Conservation (phyloP, 148 eudicot genomes). For the Polygonum maritimum region DNA sequence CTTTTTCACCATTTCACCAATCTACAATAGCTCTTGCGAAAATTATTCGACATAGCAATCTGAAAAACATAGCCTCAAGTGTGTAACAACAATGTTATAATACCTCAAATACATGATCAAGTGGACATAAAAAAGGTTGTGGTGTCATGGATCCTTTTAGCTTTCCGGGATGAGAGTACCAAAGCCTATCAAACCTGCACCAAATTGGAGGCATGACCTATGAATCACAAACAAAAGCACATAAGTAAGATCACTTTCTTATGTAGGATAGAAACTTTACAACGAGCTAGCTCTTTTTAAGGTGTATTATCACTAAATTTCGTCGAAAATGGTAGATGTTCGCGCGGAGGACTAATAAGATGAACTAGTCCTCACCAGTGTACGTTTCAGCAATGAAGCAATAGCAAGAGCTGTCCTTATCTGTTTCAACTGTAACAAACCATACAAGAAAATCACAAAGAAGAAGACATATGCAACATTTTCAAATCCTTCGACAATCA, state of each 20-base stretch:
- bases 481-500: neutral
- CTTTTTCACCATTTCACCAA: constrained; percentile 47
- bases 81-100: neutral
- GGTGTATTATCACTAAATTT: no score
- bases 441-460: constrained; percentile 14
- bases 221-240: constrained; percentile 29
- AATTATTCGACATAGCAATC: neutral
- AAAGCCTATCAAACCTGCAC: constrained; percentile 96
- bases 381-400: constrained; percentile 67
- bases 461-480: constrained; percentile 1
- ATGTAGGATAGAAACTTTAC: neutral
- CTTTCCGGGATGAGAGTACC: constrained; percentile 89
- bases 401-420: constrained; percentile 89
- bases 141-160: constrained; percentile 59
- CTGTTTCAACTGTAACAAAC: constrained; percentile 62
- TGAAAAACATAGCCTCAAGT: neutral
- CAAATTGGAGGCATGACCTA: constrained; percentile 98
- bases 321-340: neutral
- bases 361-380: constrained; percentile 57
- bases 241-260: neutral
- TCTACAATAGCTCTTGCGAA: constrained; percentile 28
- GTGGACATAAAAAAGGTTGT: constrained; percentile 81
- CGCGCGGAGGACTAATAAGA: constrained; percentile 18
- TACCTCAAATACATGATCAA: constrained; percentile 96
- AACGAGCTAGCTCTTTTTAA: neutral